These are phyloP conservation scores for Colletotrichum costaricense DNA, from an alignment of 2,329 filamentous ascomycete genomes.

Conservation along the genomic window DNA sequence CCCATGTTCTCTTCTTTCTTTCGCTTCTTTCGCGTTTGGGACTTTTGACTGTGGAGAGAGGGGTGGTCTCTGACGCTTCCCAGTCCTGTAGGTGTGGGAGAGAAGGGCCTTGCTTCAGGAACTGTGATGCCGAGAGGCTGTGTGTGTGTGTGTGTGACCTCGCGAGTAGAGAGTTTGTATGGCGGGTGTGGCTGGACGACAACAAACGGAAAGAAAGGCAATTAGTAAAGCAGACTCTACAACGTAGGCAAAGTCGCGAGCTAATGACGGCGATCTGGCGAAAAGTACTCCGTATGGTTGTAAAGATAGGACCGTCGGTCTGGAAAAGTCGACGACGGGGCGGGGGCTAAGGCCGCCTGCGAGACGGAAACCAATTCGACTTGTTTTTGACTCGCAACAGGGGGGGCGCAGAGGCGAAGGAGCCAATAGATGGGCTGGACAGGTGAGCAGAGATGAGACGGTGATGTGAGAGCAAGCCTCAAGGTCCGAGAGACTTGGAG, in stretches of 20 bases:
- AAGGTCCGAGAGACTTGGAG: neutral
- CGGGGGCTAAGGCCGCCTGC: conserved; percentile 7
- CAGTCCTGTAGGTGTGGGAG: conserved; percentile 10
- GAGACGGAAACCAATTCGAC: conserved; percentile 24
- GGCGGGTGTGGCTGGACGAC: neutral
- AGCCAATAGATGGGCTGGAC: neutral
- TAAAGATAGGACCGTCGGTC: conserved; percentile 4
- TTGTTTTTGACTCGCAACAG: neutral
- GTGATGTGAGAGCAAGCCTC: neutral
- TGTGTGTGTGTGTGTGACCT: neutral
- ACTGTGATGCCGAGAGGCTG: conserved; percentile 22
- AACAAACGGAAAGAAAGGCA: conserved; percentile 10
- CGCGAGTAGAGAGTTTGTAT: neutral
- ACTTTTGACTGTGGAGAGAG: conserved; percentile 4
- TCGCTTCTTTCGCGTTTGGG: conserved; percentile 7
- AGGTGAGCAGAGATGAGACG: conserved; percentile 17
- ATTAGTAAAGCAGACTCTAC: neutral
- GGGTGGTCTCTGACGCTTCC: conserved; percentile 25
- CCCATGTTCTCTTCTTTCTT: neutral
- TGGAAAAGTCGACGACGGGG: conserved; percentile 4
- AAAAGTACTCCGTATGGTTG: neutral
- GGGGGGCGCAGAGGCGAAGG: neutral
- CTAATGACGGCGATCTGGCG: conserved; percentile 13
- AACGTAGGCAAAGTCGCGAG: conserved; percentile 7
- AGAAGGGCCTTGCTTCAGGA: conserved; percentile 18